Evolutionary conservation across 1,284 basidiomycete species (phyloP), one percentile per base, ranked within the genome.

Genomic region (Leccinum griseonigrum): DNA sequence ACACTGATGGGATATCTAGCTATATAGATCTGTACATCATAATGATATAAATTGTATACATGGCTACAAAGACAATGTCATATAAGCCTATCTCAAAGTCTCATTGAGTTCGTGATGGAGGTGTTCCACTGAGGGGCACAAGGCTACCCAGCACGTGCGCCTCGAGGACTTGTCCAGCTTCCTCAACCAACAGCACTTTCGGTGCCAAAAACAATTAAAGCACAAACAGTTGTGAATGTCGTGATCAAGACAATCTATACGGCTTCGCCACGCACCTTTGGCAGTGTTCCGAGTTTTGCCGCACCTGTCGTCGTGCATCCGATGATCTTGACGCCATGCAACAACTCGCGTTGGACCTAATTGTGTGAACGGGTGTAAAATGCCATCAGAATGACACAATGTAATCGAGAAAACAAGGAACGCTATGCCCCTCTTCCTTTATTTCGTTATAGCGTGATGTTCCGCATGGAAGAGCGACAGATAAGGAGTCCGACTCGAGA

Each of bases 161-260:
- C 73, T 92, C 90, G 14, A 91, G 78, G 0, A 92, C 88, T 75
- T 92, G 90, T 0, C 90, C 90, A 0, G 90, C 90, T 70, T 92
- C 90, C 71, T 88, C 86, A 1, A 88, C 81, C 36, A 88, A 73
- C 61, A 88, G 68, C 5, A 87, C 81, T 46, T 79, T 80, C 0
- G 86, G 85, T 7, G 73, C 71, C 7, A 87, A 65, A 1, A 81
- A 79, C 84, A 89, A 61, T 2, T 38, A 26, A 46, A 3, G n/a
- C 3, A 7, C 31, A 68, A 2, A 71, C 32, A 14, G 11, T 29
- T 7, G 43, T 46, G 4, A 46, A 18, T 13, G 18, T 22, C 3
- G 43, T 46, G 18, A 46, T 46, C 18, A n/a, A 46, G 11, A 38
- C 3, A 2, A 63, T 51, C 26, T 14, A 31, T 7, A 51, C 3